Percentiles rank a stretch among this genome's conserved stretches.
Conservation (phyloP, 768 basidiomycete genomes). For the Boletus rubropictus region DNA sequence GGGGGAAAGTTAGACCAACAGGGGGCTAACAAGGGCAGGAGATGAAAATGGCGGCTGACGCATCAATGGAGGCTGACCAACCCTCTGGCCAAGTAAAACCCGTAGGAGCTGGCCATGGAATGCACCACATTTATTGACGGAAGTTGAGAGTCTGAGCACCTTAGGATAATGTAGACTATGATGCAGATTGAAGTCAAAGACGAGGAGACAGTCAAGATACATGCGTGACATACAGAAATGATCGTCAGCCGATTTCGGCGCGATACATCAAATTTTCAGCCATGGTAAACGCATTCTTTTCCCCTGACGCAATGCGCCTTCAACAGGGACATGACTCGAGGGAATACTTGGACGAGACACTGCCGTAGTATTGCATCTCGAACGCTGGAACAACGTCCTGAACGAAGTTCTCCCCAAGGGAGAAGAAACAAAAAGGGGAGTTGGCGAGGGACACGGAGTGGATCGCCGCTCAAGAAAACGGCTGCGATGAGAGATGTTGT, state of each 20-base stretch:
- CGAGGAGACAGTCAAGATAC: constrained; percentile 11
- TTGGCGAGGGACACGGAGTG: constrained; percentile 12
- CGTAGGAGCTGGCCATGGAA: neutral
- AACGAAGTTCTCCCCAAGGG: constrained; percentile 17
- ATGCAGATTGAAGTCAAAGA: constrained; percentile 11
- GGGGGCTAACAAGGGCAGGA: constrained; percentile 3
- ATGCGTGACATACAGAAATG: constrained; percentile 21
- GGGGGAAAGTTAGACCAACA: constrained; percentile 3
- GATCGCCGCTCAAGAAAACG: constrained; percentile 16
- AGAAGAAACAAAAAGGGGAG: constrained; percentile 14
- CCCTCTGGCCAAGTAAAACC: neutral
- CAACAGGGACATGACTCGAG: constrained; percentile 16
- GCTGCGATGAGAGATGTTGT: constrained; percentile 5
- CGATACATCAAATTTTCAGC: constrained; percentile 25
- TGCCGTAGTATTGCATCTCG: constrained; percentile 21
- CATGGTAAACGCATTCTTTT: constrained; percentile 29
- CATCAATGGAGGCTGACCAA: constrained; percentile 21
- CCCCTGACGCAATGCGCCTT: constrained; percentile 20
- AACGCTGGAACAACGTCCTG: constrained; percentile 26
- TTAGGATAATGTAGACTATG: constrained; percentile 1
- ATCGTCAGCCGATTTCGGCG: constrained; percentile 1
- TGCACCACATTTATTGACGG: neutral
- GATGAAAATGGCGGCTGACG: constrained; percentile 18
- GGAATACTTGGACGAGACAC: constrained; percentile 12
- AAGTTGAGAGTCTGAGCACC: neutral